phyloP scores from a whole-genome alignment of 2,329 filamentous ascomycete genomes.

The Xylaria digitata region DNA sequence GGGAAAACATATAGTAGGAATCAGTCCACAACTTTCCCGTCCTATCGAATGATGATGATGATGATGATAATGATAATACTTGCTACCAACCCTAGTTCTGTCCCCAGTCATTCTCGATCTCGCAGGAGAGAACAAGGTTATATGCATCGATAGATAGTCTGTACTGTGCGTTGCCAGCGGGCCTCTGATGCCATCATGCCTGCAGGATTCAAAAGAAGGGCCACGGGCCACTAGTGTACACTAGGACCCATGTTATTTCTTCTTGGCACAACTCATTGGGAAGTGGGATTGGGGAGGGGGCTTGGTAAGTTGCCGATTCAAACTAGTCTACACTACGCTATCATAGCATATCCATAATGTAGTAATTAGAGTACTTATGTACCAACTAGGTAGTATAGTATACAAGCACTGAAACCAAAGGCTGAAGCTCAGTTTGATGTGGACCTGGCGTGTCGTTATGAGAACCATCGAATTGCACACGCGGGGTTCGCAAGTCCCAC shows the following conservation, averaged over 20 bases:
- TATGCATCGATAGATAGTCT: too few species aligned
- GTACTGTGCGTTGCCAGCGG: conserved; percentile 3
- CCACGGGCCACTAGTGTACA: not conserved
- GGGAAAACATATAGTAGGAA: not conserved
- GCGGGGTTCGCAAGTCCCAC: too few species aligned
- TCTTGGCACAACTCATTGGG: conserved; percentile 11
- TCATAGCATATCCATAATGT: too few species aligned
- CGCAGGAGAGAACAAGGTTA: not conserved
- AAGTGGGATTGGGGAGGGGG: not conserved
- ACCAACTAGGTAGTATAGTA: too few species aligned
- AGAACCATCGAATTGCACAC: too few species aligned
- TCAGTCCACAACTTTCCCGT: not conserved
- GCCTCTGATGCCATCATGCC: conserved; percentile 20
- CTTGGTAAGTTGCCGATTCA: too few species aligned
- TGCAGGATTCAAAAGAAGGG: conserved; percentile 13
- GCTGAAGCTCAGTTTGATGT: too few species aligned
- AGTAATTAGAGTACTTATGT: too few species aligned
- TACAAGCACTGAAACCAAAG: too few species aligned
- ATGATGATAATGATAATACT: not conserved
- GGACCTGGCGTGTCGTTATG: too few species aligned
- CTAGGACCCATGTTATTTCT: too few species aligned
- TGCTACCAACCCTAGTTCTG: not conserved
- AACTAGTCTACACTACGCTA: not conserved
- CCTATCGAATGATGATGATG: conserved; percentile 8
- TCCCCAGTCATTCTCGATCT: conserved; percentile 3